Percentiles rank a stretch among this genome's conserved stretches.
These are phyloP conservation scores for Hypoxylon rickii DNA, from an alignment of 495 filamentous ascomycete genomes.

Conservation along the genomic window DNA sequence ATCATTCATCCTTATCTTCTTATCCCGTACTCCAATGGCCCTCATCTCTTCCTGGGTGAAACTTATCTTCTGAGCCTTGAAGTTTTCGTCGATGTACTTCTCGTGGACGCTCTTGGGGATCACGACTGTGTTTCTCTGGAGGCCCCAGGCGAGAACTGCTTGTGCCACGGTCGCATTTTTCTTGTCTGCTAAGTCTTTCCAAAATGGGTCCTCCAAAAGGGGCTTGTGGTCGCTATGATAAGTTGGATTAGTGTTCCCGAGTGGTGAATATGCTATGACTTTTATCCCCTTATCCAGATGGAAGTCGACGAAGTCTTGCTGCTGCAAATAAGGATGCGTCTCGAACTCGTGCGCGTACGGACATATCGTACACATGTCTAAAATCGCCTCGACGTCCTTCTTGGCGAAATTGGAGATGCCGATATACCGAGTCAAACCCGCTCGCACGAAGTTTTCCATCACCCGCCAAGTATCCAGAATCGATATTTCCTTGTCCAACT, in stretches of 20 bases:
- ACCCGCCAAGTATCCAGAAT: conserved; percentile 61
- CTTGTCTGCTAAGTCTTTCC: conserved; percentile 65
- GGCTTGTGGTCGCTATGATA: conserved; percentile 50
- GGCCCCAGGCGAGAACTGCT: conserved; percentile 66
- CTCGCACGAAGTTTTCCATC: conserved; percentile 61
- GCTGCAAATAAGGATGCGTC: conserved; percentile 58
- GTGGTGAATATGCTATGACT: conserved; percentile 68
- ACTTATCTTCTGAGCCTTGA: conserved; percentile 15
- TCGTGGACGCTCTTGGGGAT: conserved; percentile 64
- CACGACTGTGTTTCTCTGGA: conserved; percentile 64
- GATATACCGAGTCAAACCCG: conserved; percentile 62
- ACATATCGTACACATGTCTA: conserved; percentile 59
- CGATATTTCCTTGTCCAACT: conserved; percentile 49
- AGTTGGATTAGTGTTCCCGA: conserved; percentile 71
- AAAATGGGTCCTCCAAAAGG: conserved; percentile 58
- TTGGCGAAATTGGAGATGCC: conserved; percentile 72
- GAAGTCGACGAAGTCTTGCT: conserved; percentile 60
- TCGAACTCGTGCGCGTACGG: conserved; percentile 73
- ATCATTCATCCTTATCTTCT: conserved; percentile 66
- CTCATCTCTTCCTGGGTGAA: conserved; percentile 52
- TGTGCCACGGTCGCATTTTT: conserved; percentile 66
- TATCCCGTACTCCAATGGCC: conserved; percentile 57
- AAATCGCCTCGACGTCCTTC: conserved; percentile 60
- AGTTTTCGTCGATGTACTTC: conserved; percentile 40
- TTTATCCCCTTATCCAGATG: conserved; percentile 61